Evolutionary conservation across 1,284 basidiomycete species (phyloP).

Genomic region (Tremellales sp.): DNA sequence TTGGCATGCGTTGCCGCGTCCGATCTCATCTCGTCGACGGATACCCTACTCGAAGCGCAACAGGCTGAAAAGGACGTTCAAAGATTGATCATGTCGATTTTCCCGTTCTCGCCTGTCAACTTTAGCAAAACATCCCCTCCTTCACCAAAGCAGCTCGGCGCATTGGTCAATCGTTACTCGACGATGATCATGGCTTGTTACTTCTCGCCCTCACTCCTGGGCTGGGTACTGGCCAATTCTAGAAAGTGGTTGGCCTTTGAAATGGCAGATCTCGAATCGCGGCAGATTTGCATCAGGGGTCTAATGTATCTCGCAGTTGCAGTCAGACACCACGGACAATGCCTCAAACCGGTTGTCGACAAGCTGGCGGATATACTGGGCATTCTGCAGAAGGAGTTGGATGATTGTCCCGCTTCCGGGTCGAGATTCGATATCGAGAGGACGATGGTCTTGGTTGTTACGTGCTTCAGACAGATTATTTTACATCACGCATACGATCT

Average conservation of each 20-base stretch:
- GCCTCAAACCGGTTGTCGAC: conserved; percentile 57
- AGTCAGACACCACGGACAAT: conserved; percentile 58
- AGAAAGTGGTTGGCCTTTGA: conserved; percentile 54
- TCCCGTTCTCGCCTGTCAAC: conserved; percentile 62
- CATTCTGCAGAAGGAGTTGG: conserved; percentile 60
- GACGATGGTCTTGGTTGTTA: conserved; percentile 56
- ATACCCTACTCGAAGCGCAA: conserved; percentile 42
- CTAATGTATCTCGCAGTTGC: conserved; percentile 71
- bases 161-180: conserved; percentile 81
- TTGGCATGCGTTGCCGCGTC: conserved; percentile 48
- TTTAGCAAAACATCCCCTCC: conserved; percentile 60
- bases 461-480: conserved; percentile 61
- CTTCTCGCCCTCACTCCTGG: conserved; percentile 59
- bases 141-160: conserved; percentile 61
- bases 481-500: conserved; percentile 53
- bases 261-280: conserved; percentile 64
- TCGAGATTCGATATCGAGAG: conserved; percentile 39
- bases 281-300: conserved; percentile 70
- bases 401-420: conserved; percentile 19
- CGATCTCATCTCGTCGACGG: conserved; percentile 38
- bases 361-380: conserved; percentile 68
- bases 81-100: conserved; percentile 71
- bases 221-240: conserved; percentile 55
- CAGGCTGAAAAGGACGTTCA: conserved; percentile 56
- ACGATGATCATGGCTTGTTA: conserved; percentile 72